Conservation (phyloP, 768 basidiomycete species). For the Kwoniella newhampshirensis region DNA sequence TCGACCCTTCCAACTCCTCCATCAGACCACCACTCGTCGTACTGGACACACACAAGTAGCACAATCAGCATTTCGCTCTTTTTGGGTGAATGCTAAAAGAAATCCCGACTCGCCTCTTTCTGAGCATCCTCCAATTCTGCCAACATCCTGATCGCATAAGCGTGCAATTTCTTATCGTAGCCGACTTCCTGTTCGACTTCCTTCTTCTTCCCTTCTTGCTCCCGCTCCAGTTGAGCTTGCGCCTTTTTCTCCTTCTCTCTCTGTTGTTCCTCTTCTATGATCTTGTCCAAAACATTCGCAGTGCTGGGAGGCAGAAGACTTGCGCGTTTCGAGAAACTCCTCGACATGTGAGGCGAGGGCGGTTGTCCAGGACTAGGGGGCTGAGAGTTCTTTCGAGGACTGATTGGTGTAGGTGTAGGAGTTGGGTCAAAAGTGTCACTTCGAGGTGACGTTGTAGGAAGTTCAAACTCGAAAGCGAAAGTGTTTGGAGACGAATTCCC, state of each 20-base stretch:
- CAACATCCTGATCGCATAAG: conserved; percentile 52
- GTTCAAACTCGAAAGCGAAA: conserved; percentile 51
- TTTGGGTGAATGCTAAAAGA: background rate
- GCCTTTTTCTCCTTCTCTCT: background rate
- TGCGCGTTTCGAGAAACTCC: conserved; percentile 49
- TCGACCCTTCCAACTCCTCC: conserved; percentile 49
- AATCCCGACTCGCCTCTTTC: conserved; percentile 45
- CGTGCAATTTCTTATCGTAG: conserved; percentile 49
- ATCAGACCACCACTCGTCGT: conserved; percentile 53
- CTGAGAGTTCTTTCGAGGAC: conserved; percentile 14
- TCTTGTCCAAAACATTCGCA: conserved; percentile 36
- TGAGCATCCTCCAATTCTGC: conserved; percentile 53
- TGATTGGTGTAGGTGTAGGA: background rate
- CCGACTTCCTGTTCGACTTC: conserved; percentile 28
- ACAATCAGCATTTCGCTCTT: conserved; percentile 1
- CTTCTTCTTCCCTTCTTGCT: conserved; percentile 11
- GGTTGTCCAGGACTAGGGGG: conserved; percentile 40
- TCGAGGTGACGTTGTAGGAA: conserved; percentile 49
- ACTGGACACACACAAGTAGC: conserved; percentile 25
- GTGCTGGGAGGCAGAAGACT: conserved; percentile 48
- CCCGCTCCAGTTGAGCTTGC: too few relatives aligned
- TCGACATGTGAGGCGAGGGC: conserved; percentile 49
- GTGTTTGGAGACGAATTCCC: conserved; percentile 5
- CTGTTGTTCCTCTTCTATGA: conserved; percentile 10
- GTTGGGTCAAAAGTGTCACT: conserved; percentile 50